phyloP scores from a whole-genome alignment of 1,284 basidiomycete species.

The Trichosporon faecale region DNA sequence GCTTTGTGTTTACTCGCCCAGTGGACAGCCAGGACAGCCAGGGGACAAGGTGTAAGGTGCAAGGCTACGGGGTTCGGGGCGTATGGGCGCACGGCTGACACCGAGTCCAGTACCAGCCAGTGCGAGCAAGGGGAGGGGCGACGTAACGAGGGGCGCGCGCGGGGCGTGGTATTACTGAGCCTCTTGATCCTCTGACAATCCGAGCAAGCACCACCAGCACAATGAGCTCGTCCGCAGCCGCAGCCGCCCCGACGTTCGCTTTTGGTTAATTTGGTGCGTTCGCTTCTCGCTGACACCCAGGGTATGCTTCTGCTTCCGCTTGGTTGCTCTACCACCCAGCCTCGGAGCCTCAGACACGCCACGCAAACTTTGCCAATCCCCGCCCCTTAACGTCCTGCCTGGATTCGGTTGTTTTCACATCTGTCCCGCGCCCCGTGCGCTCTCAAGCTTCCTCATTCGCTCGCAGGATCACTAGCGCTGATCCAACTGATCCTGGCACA shows the following conservation, averaged over 20 bases:
- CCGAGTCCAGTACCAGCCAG: neutral
- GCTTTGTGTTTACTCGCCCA: neutral
- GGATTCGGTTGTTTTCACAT: neutral
- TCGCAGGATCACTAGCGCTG: neutral
- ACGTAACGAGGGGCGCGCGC: constrained; percentile 4
- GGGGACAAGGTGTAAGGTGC: constrained; percentile 12
- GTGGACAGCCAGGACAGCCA: neutral
- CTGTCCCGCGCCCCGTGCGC: neutral
- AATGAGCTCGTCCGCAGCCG: neutral
- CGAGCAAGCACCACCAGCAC: neutral
- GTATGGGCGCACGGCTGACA: neutral
- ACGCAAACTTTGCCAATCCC: constrained; percentile 8
- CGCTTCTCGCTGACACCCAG: neutral
- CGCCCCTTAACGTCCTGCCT: neutral
- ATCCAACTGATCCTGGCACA: neutral
- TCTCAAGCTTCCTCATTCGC: neutral
- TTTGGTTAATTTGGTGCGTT: neutral
- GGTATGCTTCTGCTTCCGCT: neutral
- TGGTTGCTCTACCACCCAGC: neutral
- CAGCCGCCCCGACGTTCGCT: neutral
- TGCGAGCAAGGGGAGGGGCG: neutral
- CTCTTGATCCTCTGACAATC: neutral
- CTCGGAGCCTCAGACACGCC: neutral
- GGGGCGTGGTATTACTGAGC: neutral
- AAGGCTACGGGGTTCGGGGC: neutral